phyloP scores from a whole-genome alignment of 1,139 yeast genomes.

The Yamadazyma dendronema region DNA sequence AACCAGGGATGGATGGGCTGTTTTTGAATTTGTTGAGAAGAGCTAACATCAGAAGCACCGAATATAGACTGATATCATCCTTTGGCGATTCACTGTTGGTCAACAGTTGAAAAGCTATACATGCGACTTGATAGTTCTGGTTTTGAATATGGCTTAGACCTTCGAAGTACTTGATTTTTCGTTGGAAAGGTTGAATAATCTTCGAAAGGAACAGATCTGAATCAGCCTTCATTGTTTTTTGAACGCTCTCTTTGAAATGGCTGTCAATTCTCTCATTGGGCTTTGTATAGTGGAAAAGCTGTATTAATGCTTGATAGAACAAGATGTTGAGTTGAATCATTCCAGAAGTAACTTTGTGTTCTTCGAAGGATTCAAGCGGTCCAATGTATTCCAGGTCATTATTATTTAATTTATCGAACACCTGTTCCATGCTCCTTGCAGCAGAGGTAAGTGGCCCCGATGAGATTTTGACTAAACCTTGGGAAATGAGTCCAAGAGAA shows the following conservation, averaged over 20 bases:
- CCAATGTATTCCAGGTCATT: neutral
- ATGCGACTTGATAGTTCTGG: neutral
- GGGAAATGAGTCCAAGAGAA: conserved; percentile 25
- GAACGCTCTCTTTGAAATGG: neutral
- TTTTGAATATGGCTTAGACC: neutral
- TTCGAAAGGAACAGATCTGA: too few relatives aligned
- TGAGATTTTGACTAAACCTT: neutral
- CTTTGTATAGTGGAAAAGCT: neutral
- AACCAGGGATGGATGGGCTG: too few relatives aligned
- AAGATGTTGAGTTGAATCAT: neutral
- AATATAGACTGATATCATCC: neutral
- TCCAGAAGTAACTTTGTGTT: too few relatives aligned
- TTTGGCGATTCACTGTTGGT: neutral
- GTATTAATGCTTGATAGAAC: neutral
- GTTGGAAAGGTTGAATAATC: neutral
- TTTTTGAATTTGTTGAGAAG: too few relatives aligned
- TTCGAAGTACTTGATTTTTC: conserved; percentile 1
- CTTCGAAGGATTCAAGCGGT: neutral
- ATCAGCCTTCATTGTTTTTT: neutral
- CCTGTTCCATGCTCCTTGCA: neutral
- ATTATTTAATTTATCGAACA: neutral
- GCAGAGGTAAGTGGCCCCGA: conserved; percentile 3
- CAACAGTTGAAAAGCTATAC: neutral
- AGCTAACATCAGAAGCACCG: neutral
- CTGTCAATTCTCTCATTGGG: neutral